A percentile compares a stretch with the other conserved stretches of the same genome.
Conservation (phyloP, 202 grass and related monocot genomes). For the Setaria viridis region DNA sequence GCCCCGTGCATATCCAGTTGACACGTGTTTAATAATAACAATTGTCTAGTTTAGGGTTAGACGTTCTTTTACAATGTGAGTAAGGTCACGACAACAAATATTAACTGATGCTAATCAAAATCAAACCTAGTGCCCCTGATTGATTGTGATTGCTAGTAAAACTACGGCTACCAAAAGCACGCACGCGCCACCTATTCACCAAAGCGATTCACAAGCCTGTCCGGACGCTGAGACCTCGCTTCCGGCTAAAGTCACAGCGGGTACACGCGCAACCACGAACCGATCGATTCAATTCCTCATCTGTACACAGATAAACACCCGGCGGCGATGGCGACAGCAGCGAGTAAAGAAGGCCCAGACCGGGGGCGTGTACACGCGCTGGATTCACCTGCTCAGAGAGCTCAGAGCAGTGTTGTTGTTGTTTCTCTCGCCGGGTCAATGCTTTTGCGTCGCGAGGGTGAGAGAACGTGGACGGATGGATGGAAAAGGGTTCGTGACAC, state of each 20-base stretch:
- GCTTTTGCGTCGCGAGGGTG: neutral
- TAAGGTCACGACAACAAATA: no score
- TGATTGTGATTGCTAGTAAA: no score
- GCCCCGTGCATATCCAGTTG: no score
- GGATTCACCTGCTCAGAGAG: neutral
- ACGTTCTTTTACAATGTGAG: no score
- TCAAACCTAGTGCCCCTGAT: no score
- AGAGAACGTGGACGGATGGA: neutral
- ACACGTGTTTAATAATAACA: no score
- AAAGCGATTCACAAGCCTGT: neutral
- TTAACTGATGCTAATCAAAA: no score
- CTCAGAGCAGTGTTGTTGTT: neutral
- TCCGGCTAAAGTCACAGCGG: no score
- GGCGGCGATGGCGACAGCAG: neutral
- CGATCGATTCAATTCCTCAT: neutral
- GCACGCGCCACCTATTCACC: no score
- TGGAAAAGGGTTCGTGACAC: neutral
- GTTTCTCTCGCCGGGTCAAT: constrained; percentile 37
- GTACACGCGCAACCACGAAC: neutral
- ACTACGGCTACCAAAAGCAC: no score
- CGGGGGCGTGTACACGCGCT: neutral
- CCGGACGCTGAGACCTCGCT: neutral
- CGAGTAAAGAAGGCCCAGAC: neutral
- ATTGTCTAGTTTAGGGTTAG: no score
- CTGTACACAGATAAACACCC: neutral